A percentile compares a stretch with the other conserved stretches of the same genome.
Conservation (phyloP, 2,329 filamentous ascomycete species). For the Aspergillus texensis region DNA sequence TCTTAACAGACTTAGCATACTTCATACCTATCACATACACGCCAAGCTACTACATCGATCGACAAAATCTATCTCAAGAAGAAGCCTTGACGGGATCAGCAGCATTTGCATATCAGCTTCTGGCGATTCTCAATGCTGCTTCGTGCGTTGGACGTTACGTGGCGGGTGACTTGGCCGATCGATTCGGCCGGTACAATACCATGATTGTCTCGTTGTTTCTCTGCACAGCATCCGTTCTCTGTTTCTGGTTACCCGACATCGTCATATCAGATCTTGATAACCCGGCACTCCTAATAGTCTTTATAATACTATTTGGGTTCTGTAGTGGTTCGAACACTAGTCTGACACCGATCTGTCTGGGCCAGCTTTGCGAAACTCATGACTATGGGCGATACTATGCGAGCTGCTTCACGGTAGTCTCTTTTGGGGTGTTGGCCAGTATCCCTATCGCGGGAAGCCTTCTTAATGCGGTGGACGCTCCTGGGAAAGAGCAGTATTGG, state of each 20-base stretch:
- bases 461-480: conserved; percentile 14
- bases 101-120: conserved; percentile 27
- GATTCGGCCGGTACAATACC: conserved; percentile 30
- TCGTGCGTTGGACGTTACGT: conserved; percentile 28
- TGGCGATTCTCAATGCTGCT: conserved; percentile 29
- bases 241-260: conserved; percentile 25
- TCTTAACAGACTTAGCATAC: conserved; percentile 27
- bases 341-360: conserved; percentile 47
- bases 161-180: conserved; percentile 29
- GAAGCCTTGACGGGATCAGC: conserved; percentile 11
- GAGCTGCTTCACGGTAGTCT: conserved; percentile 32
- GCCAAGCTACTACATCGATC: conserved; percentile 26
- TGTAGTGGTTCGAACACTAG: conserved; percentile 40
- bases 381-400: conserved; percentile 46
- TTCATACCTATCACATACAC: conserved; percentile 34
- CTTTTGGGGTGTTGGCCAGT: conserved; percentile 25
- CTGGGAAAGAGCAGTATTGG: conserved; percentile 23
- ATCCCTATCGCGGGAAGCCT: conserved; percentile 25
- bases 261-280: background rate
- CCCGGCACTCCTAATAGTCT: conserved; percentile 15
- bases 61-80: background rate
- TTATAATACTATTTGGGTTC: conserved; percentile 36
- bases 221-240: conserved; percentile 22
- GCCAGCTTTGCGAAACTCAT: conserved; percentile 48
- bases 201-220: conserved; percentile 27